Base-by-base conservation (phyloP, 2,329 filamentous ascomycete genomes). In the Paradendryphiella salina region DNA sequence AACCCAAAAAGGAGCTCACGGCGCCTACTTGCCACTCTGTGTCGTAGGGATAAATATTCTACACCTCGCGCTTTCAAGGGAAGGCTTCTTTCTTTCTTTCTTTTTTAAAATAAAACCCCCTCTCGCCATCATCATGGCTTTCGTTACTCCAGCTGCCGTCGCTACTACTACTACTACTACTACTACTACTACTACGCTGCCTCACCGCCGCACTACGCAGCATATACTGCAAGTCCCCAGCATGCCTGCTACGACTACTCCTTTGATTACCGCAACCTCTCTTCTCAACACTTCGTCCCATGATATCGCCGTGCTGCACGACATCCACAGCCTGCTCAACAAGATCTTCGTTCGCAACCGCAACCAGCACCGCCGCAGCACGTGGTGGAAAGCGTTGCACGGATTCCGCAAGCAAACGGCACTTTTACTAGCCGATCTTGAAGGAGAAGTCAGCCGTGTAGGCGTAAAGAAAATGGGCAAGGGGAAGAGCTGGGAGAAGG, bases 321-420 rank as follows among this genome's bases (percentile, higher is more conserved):
- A 76, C 50, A 66, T 79, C 66, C 50, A 75, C 65, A 61, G 81
- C 41, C 75, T 92, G 38, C 83, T 96, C 36, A 80, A 87, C 65
- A 82, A 88, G 59, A 83, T 95, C 64, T 83, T 86, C 73, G 85
- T 90, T 70, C 89, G 91, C 64, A 94, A 96, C 77, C 87, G 86
- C 68, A 97, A 96, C 76, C 93, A 97, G 76, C 93, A 97, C 73
- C 85, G 85, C 47, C 80, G 82, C 56, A 82, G 86, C 23, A 83
- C 85, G 67, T 99, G 93, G 93, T 97, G 89, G 84, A 83, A 85
- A 63, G 79, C 77, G 64, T 84, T 96, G 54, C 81, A 81, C 45
- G 80, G 87, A 57, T 80, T 96, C 58, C 85, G 89, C 29, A 87
- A 89, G 38, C 80, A 85, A 49, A 71, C 87, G 7, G 74, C 75